Evolutionary conservation across 2,329 filamentous ascomycete species (phyloP).

Genomic region (Claviceps africana): DNA sequence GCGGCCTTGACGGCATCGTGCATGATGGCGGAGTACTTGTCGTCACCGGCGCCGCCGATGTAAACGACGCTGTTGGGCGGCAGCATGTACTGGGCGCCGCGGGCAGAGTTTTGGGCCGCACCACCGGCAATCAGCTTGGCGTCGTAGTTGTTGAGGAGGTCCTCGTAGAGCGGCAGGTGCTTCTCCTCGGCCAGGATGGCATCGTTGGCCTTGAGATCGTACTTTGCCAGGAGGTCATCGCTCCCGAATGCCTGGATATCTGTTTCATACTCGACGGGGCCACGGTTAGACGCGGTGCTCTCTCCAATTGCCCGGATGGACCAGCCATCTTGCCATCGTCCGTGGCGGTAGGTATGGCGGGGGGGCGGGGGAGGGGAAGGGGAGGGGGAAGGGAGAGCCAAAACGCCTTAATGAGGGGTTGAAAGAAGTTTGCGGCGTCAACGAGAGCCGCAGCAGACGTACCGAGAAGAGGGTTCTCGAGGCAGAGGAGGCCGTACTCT

Average conservation of each 20-base stretch:
- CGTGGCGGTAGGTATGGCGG: no score
- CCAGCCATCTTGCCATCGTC: background rate
- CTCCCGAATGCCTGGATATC: constrained; percentile 85
- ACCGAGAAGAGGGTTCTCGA: constrained; percentile 97
- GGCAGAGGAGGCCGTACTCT: constrained; percentile 77
- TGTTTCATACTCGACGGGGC: constrained; percentile 18
- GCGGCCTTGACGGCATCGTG: constrained; percentile 73
- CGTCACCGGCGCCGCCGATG: constrained; percentile 84
- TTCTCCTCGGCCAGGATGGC: constrained; percentile 91
- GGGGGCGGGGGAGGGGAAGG: background rate
- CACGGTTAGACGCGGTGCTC: background rate
- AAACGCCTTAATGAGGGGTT: background rate
- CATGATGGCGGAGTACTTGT: constrained; percentile 88
- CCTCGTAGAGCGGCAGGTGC: constrained; percentile 82
- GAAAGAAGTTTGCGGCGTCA: background rate
- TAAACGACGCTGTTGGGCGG: constrained; percentile 80
- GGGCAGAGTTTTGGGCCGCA: constrained; percentile 92
- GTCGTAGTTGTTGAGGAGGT: constrained; percentile 80
- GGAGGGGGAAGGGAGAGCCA: background rate
- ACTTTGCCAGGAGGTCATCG: constrained; percentile 78
- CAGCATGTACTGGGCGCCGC: constrained; percentile 93
- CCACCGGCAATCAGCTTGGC: constrained; percentile 93
- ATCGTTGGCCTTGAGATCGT: constrained; percentile 87
- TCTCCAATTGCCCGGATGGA: background rate
- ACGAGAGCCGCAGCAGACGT: constrained; percentile 20